Evolutionary conservation across 768 basidiomycete genomes (phyloP).

Genomic region (Pleurotus giganteus): DNA sequence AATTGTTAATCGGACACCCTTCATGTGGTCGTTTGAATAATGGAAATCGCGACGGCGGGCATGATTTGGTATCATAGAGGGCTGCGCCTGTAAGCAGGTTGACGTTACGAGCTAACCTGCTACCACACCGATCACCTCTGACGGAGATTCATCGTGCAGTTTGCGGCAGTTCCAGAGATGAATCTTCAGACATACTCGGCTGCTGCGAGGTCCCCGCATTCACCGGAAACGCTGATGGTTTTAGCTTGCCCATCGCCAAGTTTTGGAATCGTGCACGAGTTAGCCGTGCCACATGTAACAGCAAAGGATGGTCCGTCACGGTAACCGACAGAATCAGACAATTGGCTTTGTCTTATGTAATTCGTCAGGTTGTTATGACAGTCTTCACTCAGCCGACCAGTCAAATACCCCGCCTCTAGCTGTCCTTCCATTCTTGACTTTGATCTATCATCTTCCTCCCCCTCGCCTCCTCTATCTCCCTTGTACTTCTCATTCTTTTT

Average conservation of each 20-base stretch:
- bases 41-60: no score
- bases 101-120: no score
- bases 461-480: not conserved
- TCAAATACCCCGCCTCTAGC: constrained; percentile 1
- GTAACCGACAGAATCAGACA: constrained; percentile 2
- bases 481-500: not conserved
- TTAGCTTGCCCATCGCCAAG: not conserved
- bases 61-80: no score
- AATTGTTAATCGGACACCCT: no score
- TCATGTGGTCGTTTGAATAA: no score
- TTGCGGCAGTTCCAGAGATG: no score
- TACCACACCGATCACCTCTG: no score
- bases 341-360: constrained; percentile 5
- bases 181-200: not conserved
- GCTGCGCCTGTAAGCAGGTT: no score
- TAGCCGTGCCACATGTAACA: constrained; percentile 1
- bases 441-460: constrained; percentile 1
- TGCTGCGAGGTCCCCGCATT: not conserved
- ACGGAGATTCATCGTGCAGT: no score
- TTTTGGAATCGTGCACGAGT: constrained; percentile 1
- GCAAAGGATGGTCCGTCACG: not conserved
- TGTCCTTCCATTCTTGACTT: not conserved
- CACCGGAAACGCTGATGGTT: not conserved
- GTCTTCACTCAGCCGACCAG: not conserved
- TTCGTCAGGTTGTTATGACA: constrained; percentile 4